Base-by-base conservation (phyloP, 1,284 basidiomycete genomes). In the Cryptococcus sp. region DNA sequence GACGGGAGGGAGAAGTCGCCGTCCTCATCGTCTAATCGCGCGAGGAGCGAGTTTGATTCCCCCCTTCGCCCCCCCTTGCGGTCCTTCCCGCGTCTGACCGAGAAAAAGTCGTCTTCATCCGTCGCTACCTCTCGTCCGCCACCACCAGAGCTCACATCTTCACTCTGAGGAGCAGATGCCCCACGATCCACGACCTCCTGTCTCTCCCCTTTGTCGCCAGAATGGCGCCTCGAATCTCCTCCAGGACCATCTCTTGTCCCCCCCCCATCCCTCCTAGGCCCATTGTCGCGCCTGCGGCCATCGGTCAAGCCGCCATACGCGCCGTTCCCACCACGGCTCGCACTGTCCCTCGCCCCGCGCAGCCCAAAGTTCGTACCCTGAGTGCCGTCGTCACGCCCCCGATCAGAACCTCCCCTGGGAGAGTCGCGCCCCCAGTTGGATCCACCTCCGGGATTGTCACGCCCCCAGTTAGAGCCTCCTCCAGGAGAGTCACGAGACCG, bases 1-100 rank as follows among this genome's bases (percentile, higher is more conserved):
- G 59, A 46, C 42, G 59, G 52, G 11, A 60, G 50, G n/a, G 55
- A 47, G 9, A 44, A 16, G 46, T 28, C 52, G 38, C 57, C 55
- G n/a, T 55, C 55, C n/a, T 57, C 48, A 46, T 56, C 55, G 24
- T 44, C 39, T 35, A 60, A 49, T 12, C 59, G 51, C 18, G 55
- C 44, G 28, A 60, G 38, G 18, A 60, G 46, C 8, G 59, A 60
- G 21, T 46, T 40, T 21, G 57, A 51, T 44, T 57, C 59, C 16
- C 52, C 24, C 21, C 35, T 28, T 9, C 46, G 33, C 15, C 47
- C 40, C 15, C 52, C 40, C 24, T 28, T 47, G 16, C 46, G 18
- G 23, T 45, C 37, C 42, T 16, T 38, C 13, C 50, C 51, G 33
- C 24, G 20, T 36, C 53, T 40, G 35, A 49, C 43, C 49, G 36